These are phyloP conservation scores for Babjeviella inositovora DNA, from an alignment of 805 yeast genomes.

Conservation along the genomic window DNA sequence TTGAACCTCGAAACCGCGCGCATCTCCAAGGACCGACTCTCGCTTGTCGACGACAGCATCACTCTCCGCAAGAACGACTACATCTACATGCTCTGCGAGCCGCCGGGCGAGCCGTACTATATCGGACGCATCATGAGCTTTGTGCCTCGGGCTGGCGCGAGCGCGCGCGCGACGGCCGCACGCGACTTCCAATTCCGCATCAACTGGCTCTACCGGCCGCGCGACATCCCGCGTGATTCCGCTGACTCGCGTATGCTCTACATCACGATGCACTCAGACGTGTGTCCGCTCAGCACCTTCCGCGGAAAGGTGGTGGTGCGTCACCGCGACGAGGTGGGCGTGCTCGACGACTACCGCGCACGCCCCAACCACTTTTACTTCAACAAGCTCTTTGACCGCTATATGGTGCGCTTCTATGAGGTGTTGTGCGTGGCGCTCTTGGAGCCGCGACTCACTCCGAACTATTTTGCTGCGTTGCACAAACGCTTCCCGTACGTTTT, in stretches of 20 bases:
- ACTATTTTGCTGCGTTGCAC: conserved; percentile 43
- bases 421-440: too few relatives aligned
- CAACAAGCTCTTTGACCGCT: conserved; percentile 72
- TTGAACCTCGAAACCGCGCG: too few relatives aligned
- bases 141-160: conserved; percentile 15
- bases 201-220: conserved; percentile 85
- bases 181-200: conserved; percentile 45
- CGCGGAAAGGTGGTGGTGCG: conserved; percentile 64
- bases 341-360: conserved; percentile 32
- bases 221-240: conserved; percentile 59
- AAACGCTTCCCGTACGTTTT: conserved; percentile 62
- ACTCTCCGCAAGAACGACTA: conserved; percentile 39
- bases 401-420: conserved; percentile 72
- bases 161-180: conserved; percentile 21
- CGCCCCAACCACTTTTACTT: conserved; percentile 68
- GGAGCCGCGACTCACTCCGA: too few relatives aligned
- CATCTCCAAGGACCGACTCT: too few relatives aligned
- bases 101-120: conserved; percentile 89
- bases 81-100: conserved; percentile 77
- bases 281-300: conserved; percentile 59
- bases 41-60: conserved; percentile 18
- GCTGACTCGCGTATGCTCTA: conserved; percentile 61
- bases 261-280: conserved; percentile 77
- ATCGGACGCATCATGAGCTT: conserved; percentile 77
- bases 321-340: conserved; percentile 45